A percentile compares a stretch with the other conserved stretches of the same genome.
These are phyloP conservation scores for Amaranthus cruentus DNA, from an alignment of 148 eudicot genomes.

Conservation along the genomic window DNA sequence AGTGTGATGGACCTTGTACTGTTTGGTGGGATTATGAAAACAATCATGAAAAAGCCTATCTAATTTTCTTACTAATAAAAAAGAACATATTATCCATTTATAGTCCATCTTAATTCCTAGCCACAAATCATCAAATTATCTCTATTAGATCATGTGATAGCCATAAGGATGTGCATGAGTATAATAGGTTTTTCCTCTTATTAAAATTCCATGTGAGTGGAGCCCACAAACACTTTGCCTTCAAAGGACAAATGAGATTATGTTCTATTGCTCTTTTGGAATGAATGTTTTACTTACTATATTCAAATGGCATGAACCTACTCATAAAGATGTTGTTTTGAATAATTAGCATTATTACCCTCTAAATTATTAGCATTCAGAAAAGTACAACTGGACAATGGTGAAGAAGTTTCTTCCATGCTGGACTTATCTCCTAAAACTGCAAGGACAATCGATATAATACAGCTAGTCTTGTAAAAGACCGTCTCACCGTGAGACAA, in stretches of 20 bases:
- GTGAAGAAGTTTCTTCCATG: too few species aligned
- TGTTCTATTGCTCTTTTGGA: conserved; percentile 1
- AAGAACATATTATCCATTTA: conserved; percentile 15
- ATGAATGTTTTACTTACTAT: not conserved
- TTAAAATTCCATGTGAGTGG: conserved; percentile 4
- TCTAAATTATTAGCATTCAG: too few species aligned
- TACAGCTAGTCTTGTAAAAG: too few species aligned
- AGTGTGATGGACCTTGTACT: not conserved
- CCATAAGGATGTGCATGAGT: not conserved
- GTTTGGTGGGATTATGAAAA: not conserved
- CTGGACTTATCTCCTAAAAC: too few species aligned
- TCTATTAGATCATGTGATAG: not conserved
- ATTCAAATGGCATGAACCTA: not conserved
- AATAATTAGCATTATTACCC: not conserved
- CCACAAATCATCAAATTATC: not conserved
- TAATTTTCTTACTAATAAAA: not conserved
- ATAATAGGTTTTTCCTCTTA: not conserved
- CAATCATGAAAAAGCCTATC: not conserved
- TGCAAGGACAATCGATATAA: too few species aligned
- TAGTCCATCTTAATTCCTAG: conserved; percentile 3
- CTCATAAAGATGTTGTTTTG: not conserved
- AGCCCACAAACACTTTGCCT: not conserved
- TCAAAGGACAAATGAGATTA: conserved; percentile 6
- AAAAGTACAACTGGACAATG: too few species aligned
- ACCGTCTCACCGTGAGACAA: too few species aligned